These are phyloP conservation scores for Thelonectria olida DNA, from an alignment of 2,329 filamentous ascomycete genomes.

Conservation along the genomic window DNA sequence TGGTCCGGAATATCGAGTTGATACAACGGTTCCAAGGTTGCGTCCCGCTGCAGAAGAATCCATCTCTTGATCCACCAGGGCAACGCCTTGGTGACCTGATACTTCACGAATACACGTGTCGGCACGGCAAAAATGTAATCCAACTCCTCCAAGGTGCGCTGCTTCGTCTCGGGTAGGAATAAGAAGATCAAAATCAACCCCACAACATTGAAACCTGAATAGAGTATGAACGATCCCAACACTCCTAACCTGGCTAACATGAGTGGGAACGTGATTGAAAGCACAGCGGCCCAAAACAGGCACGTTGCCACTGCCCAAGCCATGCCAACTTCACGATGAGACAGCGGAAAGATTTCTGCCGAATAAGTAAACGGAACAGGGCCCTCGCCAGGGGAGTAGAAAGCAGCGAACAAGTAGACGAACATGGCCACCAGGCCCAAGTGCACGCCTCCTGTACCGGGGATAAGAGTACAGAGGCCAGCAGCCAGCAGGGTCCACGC, in stretches of 20 bases:
- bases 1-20: conserved; percentile 49
- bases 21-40: conserved; percentile 53
- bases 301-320: conserved; percentile 74
- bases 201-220: conserved; percentile 64
- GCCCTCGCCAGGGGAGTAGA: conserved; percentile 66
- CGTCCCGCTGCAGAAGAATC: conserved; percentile 59
- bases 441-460: conserved; percentile 44
- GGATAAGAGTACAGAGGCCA: conserved; percentile 62
- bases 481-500: conserved; percentile 51
- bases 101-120: conserved; percentile 63
- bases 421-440: conserved; percentile 63
- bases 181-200: conserved; percentile 66
- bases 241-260: conserved; percentile 58
- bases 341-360: conserved; percentile 76
- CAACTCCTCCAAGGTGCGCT: conserved; percentile 61
- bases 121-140: conserved; percentile 71
- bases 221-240: conserved; percentile 62
- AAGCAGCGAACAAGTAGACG: conserved; percentile 63
- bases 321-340: conserved; percentile 78
- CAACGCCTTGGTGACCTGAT: conserved; percentile 64
- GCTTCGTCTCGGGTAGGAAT: conserved; percentile 68
- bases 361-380: conserved; percentile 75
- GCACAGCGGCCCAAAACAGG: conserved; percentile 66
- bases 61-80: conserved; percentile 71
- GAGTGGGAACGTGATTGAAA: conserved; percentile 71